Base-by-base conservation (phyloP, 2,329 filamentous ascomycete genomes). In the Colletotrichum simmondsii region DNA sequence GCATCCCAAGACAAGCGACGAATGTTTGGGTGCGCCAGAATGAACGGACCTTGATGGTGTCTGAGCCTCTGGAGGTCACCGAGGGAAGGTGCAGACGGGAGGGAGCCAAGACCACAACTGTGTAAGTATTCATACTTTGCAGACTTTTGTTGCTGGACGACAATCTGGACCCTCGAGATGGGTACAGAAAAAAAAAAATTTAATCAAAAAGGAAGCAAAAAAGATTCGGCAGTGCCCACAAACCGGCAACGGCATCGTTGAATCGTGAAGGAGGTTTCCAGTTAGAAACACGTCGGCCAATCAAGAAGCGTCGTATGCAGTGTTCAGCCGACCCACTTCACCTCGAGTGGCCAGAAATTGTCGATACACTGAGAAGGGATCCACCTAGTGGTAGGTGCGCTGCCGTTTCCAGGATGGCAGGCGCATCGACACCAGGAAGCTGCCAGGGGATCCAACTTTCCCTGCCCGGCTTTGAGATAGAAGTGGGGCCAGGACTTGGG, bases 391-490 rank as follows among this genome's bases (percentile, higher is more conserved):
- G 70, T 24, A 66, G 35, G 60, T 65, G 70, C 70, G 12, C 10
- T 60, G 22, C 66, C 46, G 54, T 72, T 70, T 37, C 54, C 65
- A 65, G 53, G 42, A 56, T 56, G 53, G 24, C 53, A 64, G 69
- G 65, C 65, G 65, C 69, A 68, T 72, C 69, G 69, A 59, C 65
- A 35, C 69, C 58, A 62, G 64, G 69, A 72, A 63, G 64, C 52
- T 53, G 35, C 64, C 46, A 68, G 65, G 52, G 57, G 37, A 35
- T 14, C 16, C 4, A 14, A 12, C 26, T 52, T 35, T 19, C 12
- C 46, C 10, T 52, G 26, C 30, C 22, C 24, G 32, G n/a, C 28
- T 30, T 11, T 14, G 22, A 5, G 12, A n/a, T n/a, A 2, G 19
- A 16, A 24, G 22, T 54, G 28, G 57, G 30, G 28, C 4, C 16